These are phyloP conservation scores for Ogataea pini DNA, from an alignment of 805 yeast species.

Conservation along the genomic window DNA sequence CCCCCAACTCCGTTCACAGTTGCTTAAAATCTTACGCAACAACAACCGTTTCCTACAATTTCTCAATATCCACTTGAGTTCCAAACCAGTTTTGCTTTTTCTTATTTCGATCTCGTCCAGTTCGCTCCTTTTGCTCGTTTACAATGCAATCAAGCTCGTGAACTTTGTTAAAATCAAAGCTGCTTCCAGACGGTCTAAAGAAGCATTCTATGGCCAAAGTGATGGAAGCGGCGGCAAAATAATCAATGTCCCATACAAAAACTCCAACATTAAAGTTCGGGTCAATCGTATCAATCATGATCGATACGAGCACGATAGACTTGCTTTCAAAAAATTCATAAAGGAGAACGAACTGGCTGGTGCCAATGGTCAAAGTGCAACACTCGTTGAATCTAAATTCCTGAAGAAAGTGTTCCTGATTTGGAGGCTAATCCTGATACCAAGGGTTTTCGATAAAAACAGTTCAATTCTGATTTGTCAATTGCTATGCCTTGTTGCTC, in stretches of 20 bases:
- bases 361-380: not conserved
- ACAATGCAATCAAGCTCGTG: conserved; percentile 28
- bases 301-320: conserved; percentile 55
- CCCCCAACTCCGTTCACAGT: not conserved
- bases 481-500: conserved; percentile 67
- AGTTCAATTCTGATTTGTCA: conserved; percentile 67
- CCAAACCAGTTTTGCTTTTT: conserved; percentile 38
- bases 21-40: conserved; percentile 15
- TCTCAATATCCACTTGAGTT: conserved; percentile 30
- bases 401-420: conserved; percentile 71
- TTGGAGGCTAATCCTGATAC: conserved; percentile 75
- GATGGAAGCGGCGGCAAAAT: conserved; percentile 32
- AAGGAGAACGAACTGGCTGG: conserved; percentile 29
- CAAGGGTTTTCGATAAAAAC: conserved; percentile 67
- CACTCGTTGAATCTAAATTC: conserved; percentile 53
- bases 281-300: conserved; percentile 51
- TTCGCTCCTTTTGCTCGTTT: conserved; percentile 24
- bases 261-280: conserved; percentile 39
- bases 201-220: conserved; percentile 7
- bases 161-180: conserved; percentile 17
- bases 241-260: conserved; percentile 51
- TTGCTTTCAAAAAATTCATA: conserved; percentile 49
- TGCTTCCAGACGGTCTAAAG: conserved; percentile 6
- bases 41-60: conserved; percentile 20
- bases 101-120: conserved; percentile 31